These are phyloP conservation scores for Cordyceps javanica DNA, from an alignment of 2,329 filamentous ascomycete genomes.

Conservation along the genomic window DNA sequence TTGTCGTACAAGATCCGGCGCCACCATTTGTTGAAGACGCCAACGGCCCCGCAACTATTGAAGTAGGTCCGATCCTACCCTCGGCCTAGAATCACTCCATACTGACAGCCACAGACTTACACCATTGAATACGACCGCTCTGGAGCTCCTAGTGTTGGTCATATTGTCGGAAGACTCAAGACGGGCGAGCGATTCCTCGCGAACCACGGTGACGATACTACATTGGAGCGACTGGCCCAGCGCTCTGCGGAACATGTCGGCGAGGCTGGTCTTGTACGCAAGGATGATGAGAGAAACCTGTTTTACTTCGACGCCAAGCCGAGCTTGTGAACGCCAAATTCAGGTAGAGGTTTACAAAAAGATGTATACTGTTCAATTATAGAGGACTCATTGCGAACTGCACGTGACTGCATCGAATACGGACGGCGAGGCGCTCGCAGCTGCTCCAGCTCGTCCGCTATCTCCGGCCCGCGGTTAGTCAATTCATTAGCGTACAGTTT, in stretches of 20 bases:
- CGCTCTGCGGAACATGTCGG: constrained; percentile 19
- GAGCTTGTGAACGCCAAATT: constrained; percentile 12
- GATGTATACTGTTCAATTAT: not conserved
- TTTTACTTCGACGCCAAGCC: constrained; percentile 15
- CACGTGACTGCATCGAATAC: not conserved
- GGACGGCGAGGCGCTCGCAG: not conserved
- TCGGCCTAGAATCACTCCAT: not conserved
- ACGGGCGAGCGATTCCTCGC: constrained; percentile 22
- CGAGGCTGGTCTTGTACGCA: constrained; percentile 11
- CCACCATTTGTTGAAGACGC: constrained; percentile 17
- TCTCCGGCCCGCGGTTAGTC: not conserved
- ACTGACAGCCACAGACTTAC: constrained; percentile 21
- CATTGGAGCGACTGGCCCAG: constrained; percentile 16
- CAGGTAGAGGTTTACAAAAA: not conserved
- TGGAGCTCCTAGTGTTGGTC: constrained; percentile 15
- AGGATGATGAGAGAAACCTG: constrained; percentile 14
- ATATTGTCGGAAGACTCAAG: constrained; percentile 19
- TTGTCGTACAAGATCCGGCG: not conserved
- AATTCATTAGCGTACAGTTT: not conserved
- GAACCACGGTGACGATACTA: constrained; percentile 21
- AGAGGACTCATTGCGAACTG: not conserved
- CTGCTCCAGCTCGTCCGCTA: not conserved
- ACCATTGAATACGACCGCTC: constrained; percentile 25
- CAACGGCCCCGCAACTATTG: constrained; percentile 19
- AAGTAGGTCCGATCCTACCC: constrained; percentile 17